These are phyloP conservation scores for Cornus controversa DNA, from an alignment of 148 eudicot species.

Conservation along the genomic window DNA sequence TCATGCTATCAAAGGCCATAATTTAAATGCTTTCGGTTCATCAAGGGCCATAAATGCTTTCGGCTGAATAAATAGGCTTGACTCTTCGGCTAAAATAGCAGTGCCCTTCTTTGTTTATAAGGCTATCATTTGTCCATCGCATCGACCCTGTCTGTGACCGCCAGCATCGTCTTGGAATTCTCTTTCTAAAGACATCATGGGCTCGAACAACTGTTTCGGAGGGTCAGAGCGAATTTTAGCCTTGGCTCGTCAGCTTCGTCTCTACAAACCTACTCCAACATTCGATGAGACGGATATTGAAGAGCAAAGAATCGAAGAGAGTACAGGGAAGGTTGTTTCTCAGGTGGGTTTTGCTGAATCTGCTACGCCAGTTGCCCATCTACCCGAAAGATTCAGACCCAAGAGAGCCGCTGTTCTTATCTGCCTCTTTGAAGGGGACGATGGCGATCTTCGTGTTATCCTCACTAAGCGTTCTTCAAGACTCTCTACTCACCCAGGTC, in stretches of 20 bases:
- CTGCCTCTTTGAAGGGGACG: slow-evolving; percentile 57
- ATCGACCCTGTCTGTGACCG: neutral
- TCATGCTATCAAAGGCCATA: no score
- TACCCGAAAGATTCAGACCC: slow-evolving; percentile 26
- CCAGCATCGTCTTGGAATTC: neutral
- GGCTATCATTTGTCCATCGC: neutral
- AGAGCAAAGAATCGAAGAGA: slow-evolving; percentile 38
- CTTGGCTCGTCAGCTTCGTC: slow-evolving; percentile 55
- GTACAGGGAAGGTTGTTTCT: slow-evolving; percentile 52
- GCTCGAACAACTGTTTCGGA: slow-evolving; percentile 15
- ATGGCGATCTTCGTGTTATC: slow-evolving; percentile 64
- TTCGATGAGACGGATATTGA: slow-evolving; percentile 28
- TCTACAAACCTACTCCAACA: slow-evolving; percentile 35
- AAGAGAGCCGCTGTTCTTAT: slow-evolving; percentile 63
- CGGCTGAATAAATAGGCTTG: no score
- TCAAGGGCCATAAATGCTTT: no score
- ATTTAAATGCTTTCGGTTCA: no score
- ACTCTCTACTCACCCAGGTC: slow-evolving; percentile 83
- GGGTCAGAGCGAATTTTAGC: slow-evolving; percentile 32
- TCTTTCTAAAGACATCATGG: slow-evolving; percentile 11
- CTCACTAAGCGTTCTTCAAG: slow-evolving; percentile 79
- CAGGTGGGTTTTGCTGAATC: slow-evolving; percentile 66
- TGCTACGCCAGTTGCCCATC: slow-evolving; percentile 33
- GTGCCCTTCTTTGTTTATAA: no score
- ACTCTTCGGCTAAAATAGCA: no score